Percentiles rank a stretch among this genome's conserved stretches.
phyloP scores from a whole-genome alignment of 2,329 filamentous ascomycete species.

The Chrysosporium queenslandicum region DNA sequence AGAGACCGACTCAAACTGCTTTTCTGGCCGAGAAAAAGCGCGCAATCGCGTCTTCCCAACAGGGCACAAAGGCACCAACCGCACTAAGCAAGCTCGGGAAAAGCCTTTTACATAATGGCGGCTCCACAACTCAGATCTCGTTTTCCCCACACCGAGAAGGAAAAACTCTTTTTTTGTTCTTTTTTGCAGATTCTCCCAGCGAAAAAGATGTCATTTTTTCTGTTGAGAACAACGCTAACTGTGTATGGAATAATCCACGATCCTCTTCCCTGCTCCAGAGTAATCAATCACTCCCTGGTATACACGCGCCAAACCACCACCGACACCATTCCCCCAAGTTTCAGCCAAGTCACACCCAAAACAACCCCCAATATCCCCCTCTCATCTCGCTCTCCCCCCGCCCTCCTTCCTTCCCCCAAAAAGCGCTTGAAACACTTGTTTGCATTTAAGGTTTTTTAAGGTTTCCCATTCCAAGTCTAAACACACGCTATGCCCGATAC shows the following conservation, averaged over 20 bases:
- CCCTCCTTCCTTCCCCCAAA: neutral
- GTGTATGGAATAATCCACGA: no score
- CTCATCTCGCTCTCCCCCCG: neutral
- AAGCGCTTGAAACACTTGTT: neutral
- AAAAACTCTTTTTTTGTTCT: no score
- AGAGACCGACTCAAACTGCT: neutral
- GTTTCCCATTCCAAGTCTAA: neutral
- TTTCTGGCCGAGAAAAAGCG: constrained; percentile 7
- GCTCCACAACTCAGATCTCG: neutral
- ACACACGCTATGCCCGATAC: neutral
- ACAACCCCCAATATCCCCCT: neutral
- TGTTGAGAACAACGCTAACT: no score
- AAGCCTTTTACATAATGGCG: neutral
- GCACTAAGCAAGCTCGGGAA: no score
- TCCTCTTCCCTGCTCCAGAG: no score
- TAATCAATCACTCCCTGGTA: no score
- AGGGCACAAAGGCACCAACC: neutral
- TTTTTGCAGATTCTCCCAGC: no score
- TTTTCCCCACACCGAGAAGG: no score
- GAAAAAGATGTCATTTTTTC: no score
- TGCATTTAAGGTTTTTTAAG: constrained; percentile 9
- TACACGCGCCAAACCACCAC: neutral
- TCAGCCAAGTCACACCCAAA: neutral
- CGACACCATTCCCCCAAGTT: neutral
- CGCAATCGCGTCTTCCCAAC: neutral